Evolutionary conservation across 1,284 basidiomycete genomes (phyloP), one percentile per base, ranked within the genome.

Genomic region (Pyrrhoderma lamaoense): DNA sequence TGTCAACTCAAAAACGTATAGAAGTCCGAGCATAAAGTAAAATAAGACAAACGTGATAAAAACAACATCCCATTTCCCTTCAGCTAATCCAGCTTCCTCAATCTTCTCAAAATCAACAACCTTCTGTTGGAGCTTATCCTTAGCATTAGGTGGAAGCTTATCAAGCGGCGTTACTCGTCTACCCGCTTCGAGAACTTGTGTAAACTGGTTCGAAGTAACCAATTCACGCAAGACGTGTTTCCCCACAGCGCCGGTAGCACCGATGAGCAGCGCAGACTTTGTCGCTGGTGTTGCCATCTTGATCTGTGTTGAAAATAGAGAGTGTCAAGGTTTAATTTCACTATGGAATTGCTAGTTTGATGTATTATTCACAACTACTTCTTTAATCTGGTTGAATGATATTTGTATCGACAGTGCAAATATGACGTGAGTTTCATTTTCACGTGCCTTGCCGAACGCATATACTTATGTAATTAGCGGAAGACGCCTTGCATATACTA

Each of bases 31-130:
- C 16, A 36, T 4, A 13, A n/a, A 35, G 8, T 21, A n/a, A 40
- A 40, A 22, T 40, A 25, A 16, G 47, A 49, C 58, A 21, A 52
- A 61, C 45, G 65, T 60, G 42, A 68, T 62, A 54, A 77, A 80
- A 0, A 89, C 77, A n/a, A 81, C 77, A 62, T 88, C 83, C 77
- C 80, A 85, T 39, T 76, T 73, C 3, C 71, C 76, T 0, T 75
- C 70, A 35, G 67, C 69, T 56, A 85, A 56, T 22, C 71, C 75
- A 0, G 72, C 68, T 37, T 71, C 69, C 14, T 72, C 72, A 3
- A 85, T 58, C 47, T 79, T 78, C 60, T 87, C 84, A 59, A 82
- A 87, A 60, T 87, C 76, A 52, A 89, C 71, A 1, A 65, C 64
- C 57, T 75, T 74, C 65, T 87, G 83, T 56, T 77, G 50, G 37